Percentiles rank a stretch among this genome's conserved stretches.
These are phyloP conservation scores for Fonticula alba DNA, from an alignment of 78 protist genomes.

Conservation along the genomic window DNA sequence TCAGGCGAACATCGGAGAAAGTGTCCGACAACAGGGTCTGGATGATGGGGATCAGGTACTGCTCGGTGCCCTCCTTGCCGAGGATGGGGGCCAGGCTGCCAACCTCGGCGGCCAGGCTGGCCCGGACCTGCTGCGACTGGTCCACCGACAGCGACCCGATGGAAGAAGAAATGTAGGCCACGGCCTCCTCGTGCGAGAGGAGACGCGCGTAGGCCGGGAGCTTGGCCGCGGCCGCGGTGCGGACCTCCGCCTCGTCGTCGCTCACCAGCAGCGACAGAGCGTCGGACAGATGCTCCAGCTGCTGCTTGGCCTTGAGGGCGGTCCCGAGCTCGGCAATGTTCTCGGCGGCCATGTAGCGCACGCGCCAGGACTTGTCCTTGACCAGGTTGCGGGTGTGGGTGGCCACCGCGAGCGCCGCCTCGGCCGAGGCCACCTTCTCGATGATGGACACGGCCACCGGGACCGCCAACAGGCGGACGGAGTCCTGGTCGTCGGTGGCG, in stretches of 20 bases:
- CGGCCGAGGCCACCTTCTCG: slow-evolving; percentile 32
- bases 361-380: slow-evolving; percentile 86
- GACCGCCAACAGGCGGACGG: slow-evolving; percentile 79
- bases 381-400: too few species aligned
- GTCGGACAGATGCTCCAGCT: slow-evolving; percentile 34
- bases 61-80: slow-evolving; percentile 43
- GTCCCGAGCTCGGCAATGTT: not conserved
- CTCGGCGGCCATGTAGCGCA: slow-evolving; percentile 78
- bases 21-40: slow-evolving; percentile 64
- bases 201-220: slow-evolving; percentile 41
- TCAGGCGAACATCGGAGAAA: slow-evolving; percentile 75
- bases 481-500: slow-evolving; percentile 70
- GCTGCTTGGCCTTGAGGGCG: slow-evolving; percentile 31
- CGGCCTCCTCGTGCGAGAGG: too few species aligned
- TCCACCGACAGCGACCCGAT: too few species aligned
- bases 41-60: slow-evolving; percentile 59
- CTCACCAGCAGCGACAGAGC: slow-evolving; percentile 37
- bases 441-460: slow-evolving; percentile 58
- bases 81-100: slow-evolving; percentile 58
- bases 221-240: slow-evolving; percentile 78
- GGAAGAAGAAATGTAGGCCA: too few species aligned
- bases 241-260: slow-evolving; percentile 92
- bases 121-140: slow-evolving; percentile 74
- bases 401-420: too few species aligned
- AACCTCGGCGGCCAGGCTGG: slow-evolving; percentile 66